Percentiles rank a stretch among this genome's conserved stretches.
phyloP scores from a whole-genome alignment of 371 early-diverging fungal species.

The Astathelohania contejeani region DNA sequence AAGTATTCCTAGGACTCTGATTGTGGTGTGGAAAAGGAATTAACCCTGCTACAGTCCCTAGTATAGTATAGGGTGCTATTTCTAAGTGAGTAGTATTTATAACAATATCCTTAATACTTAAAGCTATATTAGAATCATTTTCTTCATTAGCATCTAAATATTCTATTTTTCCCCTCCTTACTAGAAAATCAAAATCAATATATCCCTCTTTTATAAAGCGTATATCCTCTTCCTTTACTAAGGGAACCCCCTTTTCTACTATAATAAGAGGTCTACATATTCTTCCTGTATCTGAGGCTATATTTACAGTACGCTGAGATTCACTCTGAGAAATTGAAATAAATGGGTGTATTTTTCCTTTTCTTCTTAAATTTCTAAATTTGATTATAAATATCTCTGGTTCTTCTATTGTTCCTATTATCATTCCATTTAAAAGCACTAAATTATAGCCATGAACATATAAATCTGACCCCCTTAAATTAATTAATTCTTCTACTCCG shows the following conservation, averaged over 20 bases:
- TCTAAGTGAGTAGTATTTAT: constrained; percentile 76
- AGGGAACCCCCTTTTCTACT: constrained; percentile 55
- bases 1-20: constrained; percentile 96
- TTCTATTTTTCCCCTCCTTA: constrained; percentile 78
- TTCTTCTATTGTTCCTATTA: constrained; percentile 67
- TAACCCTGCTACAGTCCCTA: constrained; percentile 88
- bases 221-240: constrained; percentile 58
- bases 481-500: constrained; percentile 57
- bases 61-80: constrained; percentile 84
- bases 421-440: constrained; percentile 74
- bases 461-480: constrained; percentile 64
- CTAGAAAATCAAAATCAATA: constrained; percentile 68
- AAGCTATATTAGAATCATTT: constrained; percentile 77
- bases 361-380: constrained; percentile 67
- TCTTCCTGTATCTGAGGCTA: constrained; percentile 90
- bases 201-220: constrained; percentile 29
- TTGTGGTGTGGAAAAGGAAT: constrained; percentile 99
- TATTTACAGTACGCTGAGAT: constrained; percentile 65
- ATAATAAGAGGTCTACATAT: constrained; percentile 91
- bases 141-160: constrained; percentile 97
- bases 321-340: constrained; percentile 75
- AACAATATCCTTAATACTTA: constrained; percentile 64
- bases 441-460: constrained; percentile 59
- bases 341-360: constrained; percentile 67
- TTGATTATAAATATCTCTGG: constrained; percentile 61